Evolutionary conservation across 257 asterid genomes (phyloP).

Genomic region (Solanum microdontum): DNA sequence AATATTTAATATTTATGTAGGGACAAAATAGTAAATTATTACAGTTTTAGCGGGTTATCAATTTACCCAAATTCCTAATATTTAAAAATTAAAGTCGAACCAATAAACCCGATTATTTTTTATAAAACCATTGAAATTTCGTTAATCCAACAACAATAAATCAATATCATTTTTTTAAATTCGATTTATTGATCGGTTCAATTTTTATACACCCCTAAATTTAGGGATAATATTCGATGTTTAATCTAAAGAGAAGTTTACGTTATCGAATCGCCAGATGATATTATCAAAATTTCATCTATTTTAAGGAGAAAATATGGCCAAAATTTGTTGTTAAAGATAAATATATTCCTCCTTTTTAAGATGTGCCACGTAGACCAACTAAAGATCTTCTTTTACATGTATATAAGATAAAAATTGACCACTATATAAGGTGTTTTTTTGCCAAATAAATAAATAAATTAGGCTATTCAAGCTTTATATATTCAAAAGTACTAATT

Average conservation of each 20-base stretch:
- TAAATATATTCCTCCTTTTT: neutral
- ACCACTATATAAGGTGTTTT: neutral
- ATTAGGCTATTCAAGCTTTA: neutral
- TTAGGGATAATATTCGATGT: neutral
- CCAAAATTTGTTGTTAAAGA: neutral
- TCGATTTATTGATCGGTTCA: no score
- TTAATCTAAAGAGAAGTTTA: neutral
- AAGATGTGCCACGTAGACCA: neutral
- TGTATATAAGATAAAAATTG: neutral
- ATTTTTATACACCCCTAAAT: neutral
- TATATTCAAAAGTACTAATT: neutral
- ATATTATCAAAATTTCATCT: neutral
- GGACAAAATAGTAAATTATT: no score
- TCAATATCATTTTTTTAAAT: no score
- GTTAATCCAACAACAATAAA: no score
- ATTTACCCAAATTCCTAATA: no score
- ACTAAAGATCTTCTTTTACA: neutral
- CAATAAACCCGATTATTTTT: no score
- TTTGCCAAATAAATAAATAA: neutral
- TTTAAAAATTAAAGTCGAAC: no score
- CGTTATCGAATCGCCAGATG: neutral
- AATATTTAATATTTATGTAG: no score
- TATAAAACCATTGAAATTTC: no score
- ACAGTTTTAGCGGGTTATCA: no score
- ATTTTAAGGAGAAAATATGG: neutral